Conservation (phyloP, 148 eudicot genomes). For the Camellia japonica region DNA sequence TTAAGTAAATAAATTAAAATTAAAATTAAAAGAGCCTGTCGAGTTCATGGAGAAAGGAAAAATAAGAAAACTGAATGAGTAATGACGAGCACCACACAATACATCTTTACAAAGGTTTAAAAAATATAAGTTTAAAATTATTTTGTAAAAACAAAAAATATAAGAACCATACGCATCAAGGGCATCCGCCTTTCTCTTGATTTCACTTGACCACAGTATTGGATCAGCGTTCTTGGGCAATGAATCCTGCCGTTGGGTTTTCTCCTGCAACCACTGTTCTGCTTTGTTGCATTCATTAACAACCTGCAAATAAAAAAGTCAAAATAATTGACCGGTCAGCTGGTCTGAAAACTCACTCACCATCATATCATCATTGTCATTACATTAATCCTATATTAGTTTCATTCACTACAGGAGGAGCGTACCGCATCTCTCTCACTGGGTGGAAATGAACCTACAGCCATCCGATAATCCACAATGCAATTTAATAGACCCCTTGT, state of each 20-base stretch:
- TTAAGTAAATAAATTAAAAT: too few relatives aligned
- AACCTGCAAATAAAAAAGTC: conserved; percentile 40
- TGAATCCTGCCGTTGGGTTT: conserved; percentile 54
- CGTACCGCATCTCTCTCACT: conserved; percentile 66
- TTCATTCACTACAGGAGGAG: not conserved
- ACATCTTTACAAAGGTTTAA: not conserved
- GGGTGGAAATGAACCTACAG: conserved; percentile 45
- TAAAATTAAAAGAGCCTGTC: conserved; percentile 1
- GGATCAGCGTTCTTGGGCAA: conserved; percentile 67
- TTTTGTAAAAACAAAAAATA: not conserved
- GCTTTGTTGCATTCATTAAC: conserved; percentile 50
- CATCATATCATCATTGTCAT: not conserved
- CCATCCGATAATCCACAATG: conserved; percentile 43
- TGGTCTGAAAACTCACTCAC: not conserved
- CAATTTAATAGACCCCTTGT: conserved; percentile 37
- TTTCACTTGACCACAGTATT: conserved; percentile 49
- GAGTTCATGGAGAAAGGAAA: conserved; percentile 4
- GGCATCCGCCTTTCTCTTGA: conserved; percentile 39
- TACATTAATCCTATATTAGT: not conserved
- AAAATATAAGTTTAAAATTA: not conserved
- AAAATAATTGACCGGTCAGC: conserved; percentile 13
- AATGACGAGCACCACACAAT: not conserved
- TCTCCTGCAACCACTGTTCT: conserved; percentile 60
- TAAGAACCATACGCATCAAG: conserved; percentile 44
- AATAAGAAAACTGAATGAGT: not conserved